Evolutionary conservation across 371 early-diverging fungal species (phyloP), one percentile per base, ranked within the genome.

Genomic region (Sporodiniella umbellata): DNA sequence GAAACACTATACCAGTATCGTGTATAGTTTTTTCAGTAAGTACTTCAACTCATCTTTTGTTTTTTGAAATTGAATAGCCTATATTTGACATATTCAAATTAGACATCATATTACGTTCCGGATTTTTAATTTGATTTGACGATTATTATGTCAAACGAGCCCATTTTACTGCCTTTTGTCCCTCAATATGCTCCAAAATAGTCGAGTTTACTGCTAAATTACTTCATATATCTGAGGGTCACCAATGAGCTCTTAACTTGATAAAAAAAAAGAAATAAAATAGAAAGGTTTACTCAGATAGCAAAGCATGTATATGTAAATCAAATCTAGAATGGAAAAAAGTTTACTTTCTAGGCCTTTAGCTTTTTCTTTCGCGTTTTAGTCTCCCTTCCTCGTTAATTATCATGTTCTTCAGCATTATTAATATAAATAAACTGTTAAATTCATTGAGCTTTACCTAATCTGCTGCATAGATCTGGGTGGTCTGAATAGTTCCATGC

Each of bases 41-140:
- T 25, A 25, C 44, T 52, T 42, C 46, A 47, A 33, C 49, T 42
- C 48, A 50, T 50, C 42, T 50, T 42, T 50, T 50, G 33, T 44
- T 45, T 51, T 51, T 51, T 33, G 43, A 51, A 25, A 43, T 51
- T 51, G 51, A 51, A 51, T 51, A 51, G 48, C 48, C 25, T 38
- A 51, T 33, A 51, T 42, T 24, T 43, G 35, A 43, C 44, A 42
- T 51, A 43, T 43, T 43, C 43, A 50, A 50, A 50, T 46, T 54
- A 54, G 47, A 46, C 46, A 38, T 54, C 42, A 38, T 39, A 46
- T 31, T 54, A 21, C 47, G 47, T 47, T 47, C 47, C 33, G 54
- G 47, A 33, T 54, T 42, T 22, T 54, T 46, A 23, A 46, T 33
- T 33, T 47, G 47, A 46, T 47, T 47, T 54, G 54, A 40, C 28